Evolutionary conservation across 1,284 basidiomycete species (phyloP).

Genomic region (Rhodotorula sp.): DNA sequence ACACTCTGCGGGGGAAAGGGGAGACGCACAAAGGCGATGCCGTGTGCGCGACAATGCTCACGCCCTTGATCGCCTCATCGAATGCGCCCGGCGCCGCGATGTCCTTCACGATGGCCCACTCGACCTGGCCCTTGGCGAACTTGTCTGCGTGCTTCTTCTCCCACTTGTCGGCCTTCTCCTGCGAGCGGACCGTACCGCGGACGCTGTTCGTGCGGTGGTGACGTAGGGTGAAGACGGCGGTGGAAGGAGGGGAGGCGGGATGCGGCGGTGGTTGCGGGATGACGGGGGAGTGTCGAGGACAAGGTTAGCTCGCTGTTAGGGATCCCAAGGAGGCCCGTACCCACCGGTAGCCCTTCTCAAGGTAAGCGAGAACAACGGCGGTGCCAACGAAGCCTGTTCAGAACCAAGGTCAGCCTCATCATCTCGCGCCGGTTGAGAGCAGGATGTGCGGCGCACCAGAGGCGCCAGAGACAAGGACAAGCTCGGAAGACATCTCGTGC

Average conservation of each 20-base stretch:
- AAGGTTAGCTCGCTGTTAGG: background rate
- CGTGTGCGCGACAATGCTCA: slow-evolving; percentile 46
- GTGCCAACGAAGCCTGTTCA: slow-evolving; percentile 24
- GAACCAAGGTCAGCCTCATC: background rate
- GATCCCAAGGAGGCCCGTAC: background rate
- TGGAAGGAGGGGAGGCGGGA: background rate
- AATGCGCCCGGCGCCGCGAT: slow-evolving; percentile 49
- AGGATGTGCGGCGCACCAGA: background rate
- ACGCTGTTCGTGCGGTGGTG: background rate
- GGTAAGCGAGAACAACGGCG: slow-evolving; percentile 18
- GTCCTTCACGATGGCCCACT: slow-evolving; percentile 31
- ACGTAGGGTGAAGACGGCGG: background rate
- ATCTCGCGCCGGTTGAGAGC: too few species aligned
- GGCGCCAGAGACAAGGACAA: slow-evolving; percentile 33
- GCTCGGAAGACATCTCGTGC: slow-evolving; percentile 3
- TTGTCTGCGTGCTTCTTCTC: slow-evolving; percentile 22
- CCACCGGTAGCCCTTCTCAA: slow-evolving; percentile 19
- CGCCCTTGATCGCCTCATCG: slow-evolving; percentile 53
- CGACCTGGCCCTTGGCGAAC: slow-evolving; percentile 10
- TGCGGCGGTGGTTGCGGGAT: too few species aligned
- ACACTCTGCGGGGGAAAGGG: background rate
- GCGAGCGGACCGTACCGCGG: slow-evolving; percentile 28
- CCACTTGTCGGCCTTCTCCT: slow-evolving; percentile 30
- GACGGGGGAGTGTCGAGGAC: too few species aligned
- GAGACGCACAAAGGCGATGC: slow-evolving; percentile 46